Base-by-base conservation (phyloP, 192 early-diverging fungal species). In the Spizellomyces sp. region DNA sequence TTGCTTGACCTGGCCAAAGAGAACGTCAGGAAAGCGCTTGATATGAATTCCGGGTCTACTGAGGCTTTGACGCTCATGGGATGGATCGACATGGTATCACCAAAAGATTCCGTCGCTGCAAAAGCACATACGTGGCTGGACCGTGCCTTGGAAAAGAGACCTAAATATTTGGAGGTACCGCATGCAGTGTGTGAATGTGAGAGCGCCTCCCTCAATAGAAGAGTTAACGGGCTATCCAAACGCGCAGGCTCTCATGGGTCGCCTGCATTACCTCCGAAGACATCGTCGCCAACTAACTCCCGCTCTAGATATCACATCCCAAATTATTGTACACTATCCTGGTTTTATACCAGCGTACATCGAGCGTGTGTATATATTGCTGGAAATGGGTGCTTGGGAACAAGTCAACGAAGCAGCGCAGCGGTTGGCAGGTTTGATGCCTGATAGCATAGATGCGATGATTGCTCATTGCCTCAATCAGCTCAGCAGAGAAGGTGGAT, bases 111-210 rank as follows among this genome's bases (percentile, higher is more conserved):
- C 10, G 15, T 70, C 15, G 62, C 56, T 4, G 14, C 55, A 5
- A 82, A 82, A 57, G 68, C 74, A 14, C 73, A 45, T n/a, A 45
- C 60, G n/a, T 85, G 77, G 77, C 84, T 87, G 78, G 83, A 87
- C 36, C 75, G 75, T 36, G 79, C 74, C 4, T 60, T 87, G 58
- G 81, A 87, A 46, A 77, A 68, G 47, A 63, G 69, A 56, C 72
- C 79, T 41, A 67, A 74, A 19, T 76, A 83, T 67, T 46, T 84
- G 7, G 85, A 83, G 63, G 80, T 79, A 41, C 22, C 45, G 8
- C 21, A 15, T 71, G 17, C 8, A 21, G 9, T 65, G 45, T 54
- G 60, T 56, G 66, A 61, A 17, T 58, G 7, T 66, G n/a, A 3
- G 27, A 3, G 0, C 3, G 27, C 3, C 3, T 36, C 3, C 27